Conservation (phyloP, 1,139 yeast species). For the Hyphopichia burtonii region DNA sequence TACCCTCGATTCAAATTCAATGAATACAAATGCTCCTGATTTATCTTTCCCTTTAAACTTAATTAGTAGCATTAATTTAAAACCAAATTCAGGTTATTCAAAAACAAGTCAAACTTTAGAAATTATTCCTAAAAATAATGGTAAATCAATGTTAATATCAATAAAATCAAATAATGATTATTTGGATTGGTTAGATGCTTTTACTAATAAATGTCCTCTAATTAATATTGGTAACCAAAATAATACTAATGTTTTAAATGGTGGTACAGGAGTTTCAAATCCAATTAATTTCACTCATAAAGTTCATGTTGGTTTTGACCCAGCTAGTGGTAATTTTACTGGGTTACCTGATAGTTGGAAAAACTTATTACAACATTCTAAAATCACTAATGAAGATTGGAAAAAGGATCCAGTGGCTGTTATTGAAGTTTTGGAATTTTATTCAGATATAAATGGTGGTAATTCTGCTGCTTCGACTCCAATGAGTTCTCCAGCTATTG, state of each 20-base stretch:
- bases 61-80: slow-evolving; percentile 38
- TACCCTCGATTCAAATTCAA: slow-evolving; percentile 6
- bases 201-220: slow-evolving; percentile 82
- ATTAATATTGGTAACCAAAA: slow-evolving; percentile 33
- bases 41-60: slow-evolving; percentile 41
- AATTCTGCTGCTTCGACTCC: slow-evolving; percentile 32
- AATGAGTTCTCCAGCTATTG: slow-evolving; percentile 18
- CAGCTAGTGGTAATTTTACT: slow-evolving; percentile 68
- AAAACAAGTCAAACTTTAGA: slow-evolving; percentile 74
- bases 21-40: slow-evolving; percentile 29
- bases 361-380: slow-evolving; percentile 67
- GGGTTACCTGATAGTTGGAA: slow-evolving; percentile 84
- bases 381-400: slow-evolving; percentile 81
- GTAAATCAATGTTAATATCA: slow-evolving; percentile 69
- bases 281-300: slow-evolving; percentile 79
- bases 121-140: slow-evolving; percentile 58
- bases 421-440: slow-evolving; percentile 90
- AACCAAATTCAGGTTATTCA: slow-evolving; percentile 48
- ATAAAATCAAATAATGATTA: slow-evolving; percentile 79
- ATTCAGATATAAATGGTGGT: slow-evolving; percentile 50
- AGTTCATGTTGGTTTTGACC: slow-evolving; percentile 63
- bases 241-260: slow-evolving; percentile 16
- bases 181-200: slow-evolving; percentile 89
- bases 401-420: slow-evolving; percentile 81
- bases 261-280: slow-evolving; percentile 70